A percentile compares a stretch with the other conserved stretches of the same genome.
Evolutionary conservation across 441 rosid genomes (phyloP).

Genomic region (Kokia cookei): DNA sequence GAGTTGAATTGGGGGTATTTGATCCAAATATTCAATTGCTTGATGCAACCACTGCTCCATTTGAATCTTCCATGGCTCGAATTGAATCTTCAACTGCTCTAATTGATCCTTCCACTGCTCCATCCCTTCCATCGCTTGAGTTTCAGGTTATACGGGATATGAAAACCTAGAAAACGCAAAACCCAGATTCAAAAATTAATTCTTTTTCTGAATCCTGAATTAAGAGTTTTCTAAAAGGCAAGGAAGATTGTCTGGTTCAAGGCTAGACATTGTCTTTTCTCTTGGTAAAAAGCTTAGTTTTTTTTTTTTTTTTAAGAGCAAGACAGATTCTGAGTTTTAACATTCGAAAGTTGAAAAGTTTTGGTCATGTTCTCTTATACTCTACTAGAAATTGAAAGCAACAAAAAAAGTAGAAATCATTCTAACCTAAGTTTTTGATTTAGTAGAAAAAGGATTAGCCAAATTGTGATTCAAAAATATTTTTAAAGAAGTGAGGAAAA

Average conservation of each 20-base stretch:
- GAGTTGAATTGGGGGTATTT: slow-evolving; percentile 59
- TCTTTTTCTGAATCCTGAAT: not conserved
- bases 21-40: slow-evolving; percentile 39
- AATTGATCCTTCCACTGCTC: slow-evolving; percentile 51
- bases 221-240: not conserved
- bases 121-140: slow-evolving; percentile 46
- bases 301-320: not conserved
- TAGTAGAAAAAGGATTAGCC: not conserved
- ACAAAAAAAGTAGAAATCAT: not conserved
- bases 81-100: slow-evolving; percentile 14
- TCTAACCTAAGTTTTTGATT: not conserved
- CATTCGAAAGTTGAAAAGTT: not conserved
- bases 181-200: not conserved
- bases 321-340: not conserved
- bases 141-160: slow-evolving; percentile 4
- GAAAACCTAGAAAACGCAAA: slow-evolving; percentile 6
- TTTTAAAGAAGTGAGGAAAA: not conserved
- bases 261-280: not conserved
- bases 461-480: not conserved
- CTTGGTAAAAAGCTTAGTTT: not conserved
- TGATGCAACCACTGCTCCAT: slow-evolving; percentile 36
- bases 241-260: not conserved
- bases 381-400: not conserved
- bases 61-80: slow-evolving; percentile 17
- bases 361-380: not conserved